Evolutionary conservation across 2,329 filamentous ascomycete genomes (phyloP).

Genomic region (Aureobasidium namibiae): DNA sequence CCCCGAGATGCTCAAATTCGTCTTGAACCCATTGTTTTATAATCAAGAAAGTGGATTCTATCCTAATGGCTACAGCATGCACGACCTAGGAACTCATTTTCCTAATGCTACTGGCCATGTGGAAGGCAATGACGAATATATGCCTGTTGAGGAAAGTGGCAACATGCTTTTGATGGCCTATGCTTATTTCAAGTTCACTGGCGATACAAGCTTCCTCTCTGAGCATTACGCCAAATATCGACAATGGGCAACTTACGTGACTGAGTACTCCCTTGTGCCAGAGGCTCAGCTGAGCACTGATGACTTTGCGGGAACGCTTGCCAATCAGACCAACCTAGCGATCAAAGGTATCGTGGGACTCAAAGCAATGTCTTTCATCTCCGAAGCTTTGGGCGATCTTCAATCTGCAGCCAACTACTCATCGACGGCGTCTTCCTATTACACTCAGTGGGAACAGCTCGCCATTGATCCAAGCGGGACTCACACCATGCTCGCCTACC

Average conservation of each 20-base stretch:
- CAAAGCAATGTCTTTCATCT: conserved; percentile 19
- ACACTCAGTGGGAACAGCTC: conserved; percentile 17
- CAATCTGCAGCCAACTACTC: conserved; percentile 17
- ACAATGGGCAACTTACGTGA: conserved; percentile 19
- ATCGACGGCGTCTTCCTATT: conserved; percentile 16
- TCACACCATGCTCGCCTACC: conserved; percentile 19
- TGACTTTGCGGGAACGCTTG: conserved; percentile 18
- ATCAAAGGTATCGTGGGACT: conserved; percentile 22
- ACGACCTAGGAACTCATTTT: conserved; percentile 64
- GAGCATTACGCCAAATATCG: conserved; percentile 17
- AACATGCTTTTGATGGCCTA: conserved; percentile 55
- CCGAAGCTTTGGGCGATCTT: conserved; percentile 11
- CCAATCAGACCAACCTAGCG: conserved; percentile 21
- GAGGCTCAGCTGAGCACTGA: conserved; percentile 18
- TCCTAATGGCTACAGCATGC: conserved; percentile 72
- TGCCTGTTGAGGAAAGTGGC: conserved; percentile 72
- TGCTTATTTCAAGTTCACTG: conserved; percentile 13
- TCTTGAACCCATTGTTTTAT: conserved; percentile 71
- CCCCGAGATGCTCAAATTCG: conserved; percentile 68
- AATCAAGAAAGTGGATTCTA: conserved; percentile 77
- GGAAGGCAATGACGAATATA: conserved; percentile 61
- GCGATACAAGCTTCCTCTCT: background rate
- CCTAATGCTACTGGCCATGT: conserved; percentile 67
- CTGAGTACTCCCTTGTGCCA: conserved; percentile 17
- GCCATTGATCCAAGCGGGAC: conserved; percentile 17